Evolutionary conservation across 2,329 filamentous ascomycete genomes (phyloP).

Genomic region (Alternaria burnsii): DNA sequence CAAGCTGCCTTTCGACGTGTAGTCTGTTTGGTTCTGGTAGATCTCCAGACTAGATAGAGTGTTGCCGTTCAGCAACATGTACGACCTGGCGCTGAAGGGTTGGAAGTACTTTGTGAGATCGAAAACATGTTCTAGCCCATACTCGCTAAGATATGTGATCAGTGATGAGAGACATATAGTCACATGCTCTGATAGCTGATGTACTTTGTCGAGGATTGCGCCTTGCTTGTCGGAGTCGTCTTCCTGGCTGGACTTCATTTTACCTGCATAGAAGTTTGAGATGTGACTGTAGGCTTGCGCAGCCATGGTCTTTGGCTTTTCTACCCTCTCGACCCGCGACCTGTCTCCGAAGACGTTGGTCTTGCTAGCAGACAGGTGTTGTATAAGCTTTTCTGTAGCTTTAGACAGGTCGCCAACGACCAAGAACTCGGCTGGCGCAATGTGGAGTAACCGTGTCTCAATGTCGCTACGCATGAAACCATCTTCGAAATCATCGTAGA

Average conservation of each 20-base stretch:
- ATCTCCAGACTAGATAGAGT: conserved; percentile 93
- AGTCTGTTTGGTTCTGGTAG: conserved; percentile 92
- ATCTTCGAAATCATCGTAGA: conserved; percentile 95
- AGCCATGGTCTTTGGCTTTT: conserved; percentile 80
- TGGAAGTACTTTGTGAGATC: conserved; percentile 97
- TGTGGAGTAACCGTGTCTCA: conserved; percentile 92
- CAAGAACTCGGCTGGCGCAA: conserved; percentile 93
- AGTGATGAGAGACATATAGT: conserved; percentile 94
- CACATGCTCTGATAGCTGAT: conserved; percentile 83
- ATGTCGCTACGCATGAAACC: conserved; percentile 97
- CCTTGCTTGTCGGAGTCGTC: conserved; percentile 49
- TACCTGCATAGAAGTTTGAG: conserved; percentile 89
- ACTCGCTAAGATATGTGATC: conserved; percentile 92
- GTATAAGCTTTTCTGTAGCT: conserved; percentile 89
- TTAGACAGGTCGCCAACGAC: conserved; percentile 90
- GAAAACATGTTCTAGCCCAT: conserved; percentile 93
- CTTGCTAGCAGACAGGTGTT: conserved; percentile 85
- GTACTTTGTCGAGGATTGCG: conserved; percentile 82
- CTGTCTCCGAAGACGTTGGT: conserved; percentile 93
- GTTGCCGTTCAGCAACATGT: conserved; percentile 96
- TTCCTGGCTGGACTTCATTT: conserved; percentile 66
- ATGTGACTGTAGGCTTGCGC: conserved; percentile 89
- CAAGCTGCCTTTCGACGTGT: conserved; percentile 83
- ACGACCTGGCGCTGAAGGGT: conserved; percentile 89
- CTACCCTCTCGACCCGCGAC: conserved; percentile 81